Conservation (phyloP, 768 basidiomycete genomes). For the Russula abietina region DNA sequence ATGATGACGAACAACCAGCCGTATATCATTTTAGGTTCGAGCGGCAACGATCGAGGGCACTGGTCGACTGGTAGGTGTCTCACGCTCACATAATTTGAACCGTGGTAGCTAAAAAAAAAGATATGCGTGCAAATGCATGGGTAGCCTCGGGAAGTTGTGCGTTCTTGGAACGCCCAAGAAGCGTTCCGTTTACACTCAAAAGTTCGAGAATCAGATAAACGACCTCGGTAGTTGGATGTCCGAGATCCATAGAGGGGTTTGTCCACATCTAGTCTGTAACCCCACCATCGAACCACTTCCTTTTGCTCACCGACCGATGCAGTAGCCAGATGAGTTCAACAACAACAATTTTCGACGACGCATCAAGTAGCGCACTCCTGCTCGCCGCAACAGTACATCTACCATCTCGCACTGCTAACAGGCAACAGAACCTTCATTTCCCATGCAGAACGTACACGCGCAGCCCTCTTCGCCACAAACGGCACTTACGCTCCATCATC, state of each 20-base stretch:
- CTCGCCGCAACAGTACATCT: constrained; percentile 75
- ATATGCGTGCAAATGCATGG: constrained; percentile 73
- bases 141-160: constrained; percentile 79
- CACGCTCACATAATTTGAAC: not conserved
- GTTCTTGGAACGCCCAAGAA: constrained; percentile 65
- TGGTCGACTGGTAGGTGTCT: constrained; percentile 77
- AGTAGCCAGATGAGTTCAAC: constrained; percentile 35
- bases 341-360: constrained; percentile 57
- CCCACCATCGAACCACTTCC: too few relatives aligned
- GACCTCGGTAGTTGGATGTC: too few relatives aligned
- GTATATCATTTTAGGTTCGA: constrained; percentile 54
- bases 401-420: constrained; percentile 56
- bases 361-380: constrained; percentile 64
- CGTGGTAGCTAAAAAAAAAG: too few relatives aligned
- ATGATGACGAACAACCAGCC: too few relatives aligned
- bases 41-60: constrained; percentile 55
- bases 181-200: constrained; percentile 48
- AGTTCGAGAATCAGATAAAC: constrained; percentile 45
- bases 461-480: constrained; percentile 22
- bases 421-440: constrained; percentile 46
- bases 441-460: constrained; percentile 51
- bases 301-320: too few relatives aligned
- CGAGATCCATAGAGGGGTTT: too few relatives aligned
- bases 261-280: too few relatives aligned
- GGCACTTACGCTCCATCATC: constrained; percentile 4